Evolutionary conservation across 2,329 filamentous ascomycete genomes (phyloP).

Genomic region (Alternaria brassicae): DNA sequence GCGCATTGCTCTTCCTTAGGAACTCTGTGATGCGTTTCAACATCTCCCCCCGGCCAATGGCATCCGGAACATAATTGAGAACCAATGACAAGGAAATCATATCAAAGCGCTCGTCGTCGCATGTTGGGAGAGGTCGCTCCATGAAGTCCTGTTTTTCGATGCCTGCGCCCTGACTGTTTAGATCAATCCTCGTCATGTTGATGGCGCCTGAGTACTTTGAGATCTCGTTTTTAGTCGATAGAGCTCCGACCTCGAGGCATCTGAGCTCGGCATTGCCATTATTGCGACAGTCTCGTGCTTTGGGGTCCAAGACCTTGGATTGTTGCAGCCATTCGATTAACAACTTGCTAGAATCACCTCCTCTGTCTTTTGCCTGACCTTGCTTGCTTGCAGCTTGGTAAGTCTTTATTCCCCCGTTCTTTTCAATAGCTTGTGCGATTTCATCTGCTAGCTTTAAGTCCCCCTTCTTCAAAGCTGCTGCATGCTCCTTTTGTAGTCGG

Average conservation of each 20-base stretch:
- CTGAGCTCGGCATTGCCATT: conserved; percentile 51
- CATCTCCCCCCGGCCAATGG: conserved; percentile 81
- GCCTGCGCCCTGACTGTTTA: conserved; percentile 82
- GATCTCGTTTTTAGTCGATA: conserved; percentile 85
- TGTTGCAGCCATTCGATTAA: conserved; percentile 65
- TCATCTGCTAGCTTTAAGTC: conserved; percentile 51
- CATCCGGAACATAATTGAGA: conserved; percentile 89
- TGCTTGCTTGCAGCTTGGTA: conserved; percentile 70
- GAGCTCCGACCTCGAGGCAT: conserved; percentile 87
- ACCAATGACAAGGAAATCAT: conserved; percentile 92
- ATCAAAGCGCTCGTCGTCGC: conserved; percentile 74
- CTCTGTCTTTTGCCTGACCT: conserved; percentile 66
- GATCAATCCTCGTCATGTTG: conserved; percentile 81
- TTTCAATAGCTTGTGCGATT: conserved; percentile 60
- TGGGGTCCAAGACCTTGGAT: conserved; percentile 28
- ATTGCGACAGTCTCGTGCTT: conserved; percentile 10
- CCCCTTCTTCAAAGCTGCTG: conserved; percentile 57
- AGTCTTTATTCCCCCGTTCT: conserved; percentile 64
- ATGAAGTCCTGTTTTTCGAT: conserved; percentile 95
- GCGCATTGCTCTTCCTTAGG: conserved; percentile 31
- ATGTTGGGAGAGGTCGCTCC: conserved; percentile 75
- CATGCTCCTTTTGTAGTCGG: conserved; percentile 63
- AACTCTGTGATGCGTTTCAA: conserved; percentile 57
- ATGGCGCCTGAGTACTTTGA: conserved; percentile 72
- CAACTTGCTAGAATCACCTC: conserved; percentile 68